These are phyloP conservation scores for Boletus sensibilis DNA, from an alignment of 768 basidiomycete species.

Conservation along the genomic window DNA sequence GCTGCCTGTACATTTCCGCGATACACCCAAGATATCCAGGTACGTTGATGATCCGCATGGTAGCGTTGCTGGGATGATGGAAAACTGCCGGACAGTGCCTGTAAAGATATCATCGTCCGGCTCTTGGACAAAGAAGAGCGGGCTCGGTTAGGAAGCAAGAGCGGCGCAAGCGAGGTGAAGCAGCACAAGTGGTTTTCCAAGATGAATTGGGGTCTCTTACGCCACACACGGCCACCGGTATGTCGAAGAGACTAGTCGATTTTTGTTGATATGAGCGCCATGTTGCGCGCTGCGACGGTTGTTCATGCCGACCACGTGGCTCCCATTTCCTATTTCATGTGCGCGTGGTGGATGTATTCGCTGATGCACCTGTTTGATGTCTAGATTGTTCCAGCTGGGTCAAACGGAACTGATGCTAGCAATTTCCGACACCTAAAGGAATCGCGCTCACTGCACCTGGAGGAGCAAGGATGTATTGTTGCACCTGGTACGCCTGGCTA, in stretches of 20 bases:
- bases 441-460: conserved; percentile 87
- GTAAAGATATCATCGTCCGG: conserved; percentile 85
- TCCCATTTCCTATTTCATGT: conserved; percentile 9
- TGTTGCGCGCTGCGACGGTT: not conserved
- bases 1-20: conserved; percentile 82
- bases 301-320: conserved; percentile 10
- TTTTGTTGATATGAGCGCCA: not conserved
- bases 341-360: conserved; percentile 17
- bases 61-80: conserved; percentile 9
- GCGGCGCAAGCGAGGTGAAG: conserved; percentile 97
- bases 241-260: conserved; percentile 28
- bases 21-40: conserved; percentile 75
- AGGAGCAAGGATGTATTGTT: conserved; percentile 50
- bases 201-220: conserved; percentile 93
- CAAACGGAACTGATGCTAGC: conserved; percentile 77
- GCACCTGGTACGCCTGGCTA: conserved; percentile 40
- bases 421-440: conserved; percentile 93
- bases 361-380: conserved; percentile 26
- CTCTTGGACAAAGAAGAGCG: conserved; percentile 91
- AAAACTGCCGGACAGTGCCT: conserved; percentile 50
- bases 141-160: conserved; percentile 84
- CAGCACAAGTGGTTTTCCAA: conserved; percentile 98
- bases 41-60: conserved; percentile 37
- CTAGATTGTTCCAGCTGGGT: conserved; percentile 76
- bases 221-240: conserved; percentile 92